These are phyloP conservation scores for Microdochium nivale DNA, from an alignment of 2,329 filamentous ascomycete genomes.

Conservation along the genomic window DNA sequence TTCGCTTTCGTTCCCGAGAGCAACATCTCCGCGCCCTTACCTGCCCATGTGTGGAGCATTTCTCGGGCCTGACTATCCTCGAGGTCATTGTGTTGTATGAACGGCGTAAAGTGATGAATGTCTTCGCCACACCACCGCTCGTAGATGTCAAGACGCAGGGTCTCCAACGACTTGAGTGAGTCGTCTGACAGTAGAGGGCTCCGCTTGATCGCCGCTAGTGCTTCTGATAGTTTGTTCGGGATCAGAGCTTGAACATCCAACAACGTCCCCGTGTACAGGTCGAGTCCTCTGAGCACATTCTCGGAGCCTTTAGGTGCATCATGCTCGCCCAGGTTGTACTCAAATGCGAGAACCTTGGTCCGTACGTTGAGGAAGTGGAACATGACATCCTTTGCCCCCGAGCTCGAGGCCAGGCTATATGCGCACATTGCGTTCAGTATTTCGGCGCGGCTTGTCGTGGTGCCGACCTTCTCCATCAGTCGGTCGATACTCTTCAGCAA, in stretches of 20 bases:
- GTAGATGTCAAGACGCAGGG: slow-evolving; percentile 68
- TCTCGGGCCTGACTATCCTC: slow-evolving; percentile 50
- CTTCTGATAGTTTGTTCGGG: slow-evolving; percentile 61
- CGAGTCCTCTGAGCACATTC: slow-evolving; percentile 56
- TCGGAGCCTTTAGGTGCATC: slow-evolving; percentile 30
- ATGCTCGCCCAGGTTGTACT: slow-evolving; percentile 42
- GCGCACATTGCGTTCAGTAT: slow-evolving; percentile 71
- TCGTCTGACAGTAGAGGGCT: slow-evolving; percentile 64
- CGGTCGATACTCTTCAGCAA: slow-evolving; percentile 62
- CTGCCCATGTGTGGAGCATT: slow-evolving; percentile 56
- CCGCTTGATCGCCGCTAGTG: slow-evolving; percentile 60
- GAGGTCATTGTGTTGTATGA: slow-evolving; percentile 73
- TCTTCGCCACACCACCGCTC: slow-evolving; percentile 75
- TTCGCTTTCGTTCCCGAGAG: slow-evolving; percentile 53
- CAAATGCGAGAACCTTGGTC: slow-evolving; percentile 55
- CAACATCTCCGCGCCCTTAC: slow-evolving; percentile 48
- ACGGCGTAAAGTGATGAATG: slow-evolving; percentile 77
- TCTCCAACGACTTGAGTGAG: slow-evolving; percentile 56
- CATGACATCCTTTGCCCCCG: slow-evolving; percentile 70
- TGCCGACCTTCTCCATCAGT: slow-evolving; percentile 55
- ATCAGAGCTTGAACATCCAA: slow-evolving; percentile 70
- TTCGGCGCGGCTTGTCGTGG: slow-evolving; percentile 34
- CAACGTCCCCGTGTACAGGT: slow-evolving; percentile 68
- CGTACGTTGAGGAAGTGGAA: slow-evolving; percentile 70
- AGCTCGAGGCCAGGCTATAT: slow-evolving; percentile 73